Conservation (phyloP, 176 grass and related monocot species). For the Metroxylon sagu region DNA sequence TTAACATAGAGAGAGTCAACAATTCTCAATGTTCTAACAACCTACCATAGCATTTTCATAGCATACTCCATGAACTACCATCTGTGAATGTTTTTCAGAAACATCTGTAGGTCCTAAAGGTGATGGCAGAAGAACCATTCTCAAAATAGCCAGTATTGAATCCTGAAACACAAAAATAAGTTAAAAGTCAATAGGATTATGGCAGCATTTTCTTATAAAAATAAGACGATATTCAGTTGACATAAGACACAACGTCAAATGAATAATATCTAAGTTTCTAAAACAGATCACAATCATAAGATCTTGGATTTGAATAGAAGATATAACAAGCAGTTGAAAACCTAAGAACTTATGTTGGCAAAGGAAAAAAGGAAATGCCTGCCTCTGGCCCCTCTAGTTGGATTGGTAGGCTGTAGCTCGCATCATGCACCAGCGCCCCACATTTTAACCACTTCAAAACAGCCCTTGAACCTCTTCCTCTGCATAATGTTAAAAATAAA, state of each 20-base stretch:
- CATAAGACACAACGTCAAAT: too few species aligned
- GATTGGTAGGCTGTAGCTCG: constrained; percentile 59
- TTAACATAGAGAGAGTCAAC: too few species aligned
- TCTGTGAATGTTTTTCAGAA: constrained; percentile 20
- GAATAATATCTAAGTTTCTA: too few species aligned
- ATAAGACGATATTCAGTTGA: too few species aligned
- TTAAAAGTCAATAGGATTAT: too few species aligned
- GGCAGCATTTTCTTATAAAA: too few species aligned
- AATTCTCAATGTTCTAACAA: neutral
- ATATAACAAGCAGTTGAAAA: too few species aligned
- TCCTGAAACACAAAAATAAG: constrained; percentile 32
- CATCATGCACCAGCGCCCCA: constrained; percentile 56
- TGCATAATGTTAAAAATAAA: constrained; percentile 8
- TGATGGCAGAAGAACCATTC: constrained; percentile 45
- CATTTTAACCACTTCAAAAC: constrained; percentile 48
- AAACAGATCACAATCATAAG: too few species aligned
- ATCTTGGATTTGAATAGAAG: too few species aligned
- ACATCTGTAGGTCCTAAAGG: constrained; percentile 16
- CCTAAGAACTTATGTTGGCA: neutral
- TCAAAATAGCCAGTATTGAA: constrained; percentile 38
- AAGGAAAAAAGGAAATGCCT: constrained; percentile 12
- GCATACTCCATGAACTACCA: constrained; percentile 51
- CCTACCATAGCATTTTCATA: constrained; percentile 71
- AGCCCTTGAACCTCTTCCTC: constrained; percentile 66
- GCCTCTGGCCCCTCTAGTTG: constrained; percentile 65